Evolutionary conservation across 352 stramenopile species (phyloP), one percentile per base, ranked within the genome.

Genomic region (Globisporangium recalcitrans): DNA sequence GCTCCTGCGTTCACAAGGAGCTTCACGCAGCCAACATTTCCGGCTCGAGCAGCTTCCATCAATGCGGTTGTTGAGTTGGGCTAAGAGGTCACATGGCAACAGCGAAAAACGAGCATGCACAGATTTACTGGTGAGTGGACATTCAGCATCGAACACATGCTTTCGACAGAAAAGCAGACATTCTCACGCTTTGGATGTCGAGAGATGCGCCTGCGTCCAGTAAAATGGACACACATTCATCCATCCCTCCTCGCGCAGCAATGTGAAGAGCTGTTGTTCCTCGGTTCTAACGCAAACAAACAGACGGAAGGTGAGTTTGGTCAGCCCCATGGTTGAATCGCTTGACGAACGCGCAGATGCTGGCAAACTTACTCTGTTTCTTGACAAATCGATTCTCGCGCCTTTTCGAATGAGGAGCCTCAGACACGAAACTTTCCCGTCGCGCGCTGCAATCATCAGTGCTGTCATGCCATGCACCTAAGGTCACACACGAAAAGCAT

Each of bases 51-150:
- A 52, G 85, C 85, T 80, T 95, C 85, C 85, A 95, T 95, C 34
- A 95, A 60, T 16, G 85, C 85, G n/a, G 85, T 95, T 21, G 85
- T 95, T 22, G 80, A 90, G 62, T 93, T 95, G 10, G 85, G 82
- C 83, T 94, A 56, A 26, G n/a, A 29, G 4, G 11, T 16, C 24
- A 53, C 13, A 52, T 26, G 69, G 2, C 9, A 56, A 56, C 27
- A 22, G 14, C 11, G 22, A 58, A 36, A 55, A 44, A 6, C 10
- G 5, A 31, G 27, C 5, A 31, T 31, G 26, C 3, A 52, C 6
- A 24, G 32, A 10, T 10, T 34, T 16, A 21, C 36, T n/a, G 36
- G n/a, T 44, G 7, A 44, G 36, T 44, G 14, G 14, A 14, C 14
- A 44, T 44, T 44, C 36, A 44, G n/a, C 32, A 44, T 19, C 36